Base-by-base conservation (phyloP, 176 grass and related monocot genomes). In the Alopecurus myosuroides region DNA sequence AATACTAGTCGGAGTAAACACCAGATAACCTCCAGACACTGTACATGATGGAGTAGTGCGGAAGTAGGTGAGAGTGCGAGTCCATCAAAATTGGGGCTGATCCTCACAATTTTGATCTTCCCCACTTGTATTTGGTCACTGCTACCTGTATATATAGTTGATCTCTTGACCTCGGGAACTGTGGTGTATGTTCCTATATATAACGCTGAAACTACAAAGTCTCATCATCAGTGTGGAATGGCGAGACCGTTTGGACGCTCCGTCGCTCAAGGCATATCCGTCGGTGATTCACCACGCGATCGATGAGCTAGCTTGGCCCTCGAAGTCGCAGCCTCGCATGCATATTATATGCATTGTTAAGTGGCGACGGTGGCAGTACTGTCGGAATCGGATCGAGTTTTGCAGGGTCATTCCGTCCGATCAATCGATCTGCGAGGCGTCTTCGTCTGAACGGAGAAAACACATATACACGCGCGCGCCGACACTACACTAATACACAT, bases 41-140 rank as follows among this genome's bases (percentile, higher is more conserved):
- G n/a, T n/a, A n/a, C n/a, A n/a, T n/a, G n/a, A n/a, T n/a, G n/a
- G n/a, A n/a, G n/a, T n/a, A n/a, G n/a, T n/a, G n/a, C n/a, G n/a
- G n/a, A n/a, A n/a, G n/a, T n/a, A n/a, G n/a, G n/a, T n/a, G n/a
- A n/a, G n/a, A n/a, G n/a, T n/a, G n/a, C n/a, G n/a, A 82, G 78
- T 79, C 64, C 12, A 81, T 84, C 87, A 84, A 84, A 49, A 31
- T n/a, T 70, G 37, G 2, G 37, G 36, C 34, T 70, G 36, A 39
- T 25, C 58, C 49, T 63, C n/a, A 11, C 19, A 8, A n/a, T 5
- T 62, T 60, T 11, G n/a, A 6, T n/a, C 41, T 23, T 20, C 20
- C 66, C 36, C 67, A 39, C 36, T 14, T 39, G 22, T 42, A 3
- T 42, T 58, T 42, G 30, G 0, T 41, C 6, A 13, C 60, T 31